Conservation (phyloP, 2,329 filamentous ascomycete species). For the Clonostachys byssicola region DNA sequence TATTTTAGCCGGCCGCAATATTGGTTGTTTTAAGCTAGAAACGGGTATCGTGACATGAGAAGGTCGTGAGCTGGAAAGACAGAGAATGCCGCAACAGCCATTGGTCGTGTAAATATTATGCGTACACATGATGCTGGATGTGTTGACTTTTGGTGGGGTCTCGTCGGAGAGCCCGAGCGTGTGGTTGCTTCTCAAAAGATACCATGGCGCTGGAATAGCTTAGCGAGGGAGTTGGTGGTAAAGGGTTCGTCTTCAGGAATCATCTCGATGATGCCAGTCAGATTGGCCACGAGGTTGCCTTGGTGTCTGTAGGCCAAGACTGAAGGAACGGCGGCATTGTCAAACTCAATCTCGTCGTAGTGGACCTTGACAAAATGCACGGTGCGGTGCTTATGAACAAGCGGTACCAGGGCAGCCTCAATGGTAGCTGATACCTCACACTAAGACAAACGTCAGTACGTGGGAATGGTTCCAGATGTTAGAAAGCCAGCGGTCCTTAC, state of each 20-base stretch:
- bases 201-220: conserved; percentile 31
- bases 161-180: too few relatives aligned
- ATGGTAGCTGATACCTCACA: conserved; percentile 76
- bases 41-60: too few relatives aligned
- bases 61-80: too few relatives aligned
- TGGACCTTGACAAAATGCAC: conserved; percentile 89
- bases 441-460: conserved; percentile 32
- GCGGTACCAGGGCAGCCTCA: conserved; percentile 69
- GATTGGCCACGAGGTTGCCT: conserved; percentile 85
- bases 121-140: too few relatives aligned
- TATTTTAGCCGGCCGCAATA: too few relatives aligned
- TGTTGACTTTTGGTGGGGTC: too few relatives aligned
- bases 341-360: conserved; percentile 90
- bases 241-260: conserved; percentile 67
- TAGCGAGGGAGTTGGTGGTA: conserved; percentile 46
- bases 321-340: conserved; percentile 81
- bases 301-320: conserved; percentile 82
- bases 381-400: conserved; percentile 67
- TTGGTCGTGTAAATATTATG: too few relatives aligned
- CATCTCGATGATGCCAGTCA: conserved; percentile 83
- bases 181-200: too few relatives aligned
- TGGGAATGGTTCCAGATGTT: background rate
- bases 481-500: conserved; percentile 47
- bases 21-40: too few relatives aligned
- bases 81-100: too few relatives aligned